Evolutionary conservation across 441 rosid genomes (phyloP).

Genomic region (Euphorbia celastroides): DNA sequence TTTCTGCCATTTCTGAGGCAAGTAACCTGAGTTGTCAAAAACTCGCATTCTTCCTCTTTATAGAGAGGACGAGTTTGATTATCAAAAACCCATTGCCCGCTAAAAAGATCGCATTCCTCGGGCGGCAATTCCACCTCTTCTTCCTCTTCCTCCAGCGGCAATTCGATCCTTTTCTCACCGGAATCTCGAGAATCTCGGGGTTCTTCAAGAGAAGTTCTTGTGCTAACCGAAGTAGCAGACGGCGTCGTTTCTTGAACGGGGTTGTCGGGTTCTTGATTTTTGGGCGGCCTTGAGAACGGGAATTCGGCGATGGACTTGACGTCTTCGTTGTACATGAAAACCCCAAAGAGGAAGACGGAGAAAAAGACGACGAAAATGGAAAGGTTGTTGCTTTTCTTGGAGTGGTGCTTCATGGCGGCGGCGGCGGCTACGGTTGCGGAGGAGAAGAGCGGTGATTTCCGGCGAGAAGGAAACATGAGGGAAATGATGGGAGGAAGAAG

Average conservation of each 20-base stretch:
- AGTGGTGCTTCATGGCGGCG: conserved; percentile 55
- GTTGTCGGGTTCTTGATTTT: conserved; percentile 26
- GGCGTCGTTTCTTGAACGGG: conserved; percentile 28
- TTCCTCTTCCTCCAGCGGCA: conserved; percentile 32
- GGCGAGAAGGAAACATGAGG: conserved; percentile 55
- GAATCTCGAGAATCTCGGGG: conserved; percentile 7
- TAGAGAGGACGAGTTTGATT: conserved; percentile 65
- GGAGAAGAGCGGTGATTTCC: conserved; percentile 44
- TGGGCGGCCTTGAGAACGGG: conserved; percentile 59
- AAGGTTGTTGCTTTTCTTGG: conserved; percentile 55
- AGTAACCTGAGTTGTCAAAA: conserved; percentile 91
- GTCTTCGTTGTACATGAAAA: conserved; percentile 89
- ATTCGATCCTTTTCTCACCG: conserved; percentile 21
- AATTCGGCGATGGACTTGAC: conserved; percentile 81
- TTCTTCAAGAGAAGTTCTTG: conserved; percentile 30
- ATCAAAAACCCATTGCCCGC: conserved; percentile 87
- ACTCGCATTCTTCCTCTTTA: conserved; percentile 66
- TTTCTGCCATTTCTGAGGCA: conserved; percentile 86
- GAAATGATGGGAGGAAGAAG: conserved; percentile 19
- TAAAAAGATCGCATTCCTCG: conserved; percentile 70
- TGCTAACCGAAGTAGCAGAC: conserved; percentile 9
- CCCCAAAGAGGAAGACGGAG: conserved; percentile 67
- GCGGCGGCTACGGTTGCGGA: conserved; percentile 32
- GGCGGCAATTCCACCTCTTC: conserved; percentile 60
- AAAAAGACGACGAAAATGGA: conserved; percentile 65